These are phyloP conservation scores for Apiospora marii DNA, from an alignment of 2,329 filamentous ascomycete genomes.

Conservation along the genomic window DNA sequence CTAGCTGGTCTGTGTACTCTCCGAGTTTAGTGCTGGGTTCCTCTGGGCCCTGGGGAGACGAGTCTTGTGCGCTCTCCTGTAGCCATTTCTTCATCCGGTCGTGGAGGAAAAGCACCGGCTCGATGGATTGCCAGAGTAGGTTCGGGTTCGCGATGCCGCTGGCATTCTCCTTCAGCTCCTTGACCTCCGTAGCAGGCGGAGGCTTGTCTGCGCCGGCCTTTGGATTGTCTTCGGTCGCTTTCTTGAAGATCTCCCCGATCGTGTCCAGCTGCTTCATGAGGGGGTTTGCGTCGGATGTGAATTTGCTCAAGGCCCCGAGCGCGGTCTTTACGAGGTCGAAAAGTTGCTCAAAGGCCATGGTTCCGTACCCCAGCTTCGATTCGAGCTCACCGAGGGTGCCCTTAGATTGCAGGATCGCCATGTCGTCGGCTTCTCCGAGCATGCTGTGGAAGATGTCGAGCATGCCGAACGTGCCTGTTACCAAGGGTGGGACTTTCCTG, in stretches of 20 bases:
- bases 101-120: slow-evolving; percentile 42
- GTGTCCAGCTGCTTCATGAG: slow-evolving; percentile 39
- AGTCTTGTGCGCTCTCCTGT: slow-evolving; percentile 38
- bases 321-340: slow-evolving; percentile 40
- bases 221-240: slow-evolving; percentile 27
- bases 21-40: slow-evolving; percentile 36
- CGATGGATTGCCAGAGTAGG: slow-evolving; percentile 40
- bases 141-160: slow-evolving; percentile 34
- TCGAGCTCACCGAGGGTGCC: slow-evolving; percentile 40
- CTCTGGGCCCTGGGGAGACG: slow-evolving; percentile 30
- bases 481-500: slow-evolving; percentile 57
- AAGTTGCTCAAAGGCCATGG: slow-evolving; percentile 40
- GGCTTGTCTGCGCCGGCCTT: slow-evolving; percentile 29
- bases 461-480: slow-evolving; percentile 61
- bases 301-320: slow-evolving; percentile 34
- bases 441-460: slow-evolving; percentile 44
- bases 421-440: slow-evolving; percentile 42
- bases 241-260: slow-evolving; percentile 38
- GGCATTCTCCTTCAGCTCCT: neutral
- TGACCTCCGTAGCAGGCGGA: neutral
- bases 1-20: slow-evolving; percentile 41
- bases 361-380: slow-evolving; percentile 38
- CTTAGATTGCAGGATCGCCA: slow-evolving; percentile 41
- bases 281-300: slow-evolving; percentile 34
- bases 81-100: slow-evolving; percentile 41